phyloP scores from a whole-genome alignment of 257 asterid genomes.

The Forsythia suspensa region DNA sequence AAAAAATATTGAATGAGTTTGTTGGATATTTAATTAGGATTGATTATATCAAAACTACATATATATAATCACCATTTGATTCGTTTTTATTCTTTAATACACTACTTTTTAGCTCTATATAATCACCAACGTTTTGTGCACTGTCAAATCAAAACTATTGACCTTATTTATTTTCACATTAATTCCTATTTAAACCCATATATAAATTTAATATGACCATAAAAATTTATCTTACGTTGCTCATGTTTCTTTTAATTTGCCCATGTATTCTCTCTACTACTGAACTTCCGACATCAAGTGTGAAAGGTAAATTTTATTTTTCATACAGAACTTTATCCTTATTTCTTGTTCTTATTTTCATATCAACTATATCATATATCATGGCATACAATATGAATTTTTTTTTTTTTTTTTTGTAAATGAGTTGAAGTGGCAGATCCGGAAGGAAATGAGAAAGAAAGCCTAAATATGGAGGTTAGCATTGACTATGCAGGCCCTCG shows the following conservation, averaged over 20 bases:
- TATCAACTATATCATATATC: background rate
- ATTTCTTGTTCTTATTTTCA: background rate
- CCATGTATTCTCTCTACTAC: background rate
- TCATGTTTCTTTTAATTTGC: background rate
- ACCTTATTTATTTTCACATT: background rate
- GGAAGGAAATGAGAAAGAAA: background rate
- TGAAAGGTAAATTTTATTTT: background rate
- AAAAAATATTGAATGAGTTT: no score
- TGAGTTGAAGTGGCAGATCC: background rate
- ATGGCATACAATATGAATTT: background rate
- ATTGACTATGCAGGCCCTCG: background rate
- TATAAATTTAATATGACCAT: background rate
- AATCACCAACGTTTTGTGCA: background rate
- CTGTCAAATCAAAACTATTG: background rate
- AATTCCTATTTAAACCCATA: background rate
- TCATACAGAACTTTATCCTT: background rate
- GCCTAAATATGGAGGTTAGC: background rate
- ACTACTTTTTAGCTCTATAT: background rate
- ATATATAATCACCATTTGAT: background rate
- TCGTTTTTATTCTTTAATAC: background rate
- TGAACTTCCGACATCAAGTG: background rate
- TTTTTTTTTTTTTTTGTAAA: background rate
- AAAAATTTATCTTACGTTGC: background rate
- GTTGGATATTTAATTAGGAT: no score
- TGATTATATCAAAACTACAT: background rate